These are phyloP conservation scores for Lonicera japonica DNA, from an alignment of 129 eudicot species.

Conservation along the genomic window DNA sequence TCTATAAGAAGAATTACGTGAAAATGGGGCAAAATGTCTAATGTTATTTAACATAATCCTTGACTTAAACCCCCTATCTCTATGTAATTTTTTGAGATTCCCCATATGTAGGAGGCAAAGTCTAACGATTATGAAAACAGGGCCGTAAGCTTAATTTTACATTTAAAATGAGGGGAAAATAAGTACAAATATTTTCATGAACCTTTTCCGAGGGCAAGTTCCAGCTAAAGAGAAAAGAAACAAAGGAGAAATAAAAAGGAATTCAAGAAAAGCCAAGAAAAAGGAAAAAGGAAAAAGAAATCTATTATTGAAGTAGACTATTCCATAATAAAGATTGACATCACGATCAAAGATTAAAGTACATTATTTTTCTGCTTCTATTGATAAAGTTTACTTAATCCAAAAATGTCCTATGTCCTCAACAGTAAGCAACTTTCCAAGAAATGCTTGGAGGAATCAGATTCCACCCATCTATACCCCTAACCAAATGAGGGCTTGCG, in stretches of 20 bases:
- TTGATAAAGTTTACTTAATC: background rate
- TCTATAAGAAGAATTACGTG: too few species aligned
- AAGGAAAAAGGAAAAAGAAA: background rate
- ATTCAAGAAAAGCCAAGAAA: background rate
- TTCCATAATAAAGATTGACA: slow-evolving; percentile 5
- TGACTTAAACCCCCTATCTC: too few species aligned
- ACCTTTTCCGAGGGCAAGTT: background rate
- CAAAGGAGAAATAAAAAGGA: background rate
- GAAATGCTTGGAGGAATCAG: background rate
- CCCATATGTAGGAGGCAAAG: too few species aligned
- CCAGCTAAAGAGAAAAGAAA: background rate
- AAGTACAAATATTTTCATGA: too few species aligned
- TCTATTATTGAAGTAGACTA: slow-evolving; percentile 1
- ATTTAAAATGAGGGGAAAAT: too few species aligned
- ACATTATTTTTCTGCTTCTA: background rate
- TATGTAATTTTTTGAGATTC: too few species aligned
- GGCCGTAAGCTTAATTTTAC: too few species aligned
- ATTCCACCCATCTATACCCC: too few species aligned
- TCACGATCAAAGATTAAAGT: background rate
- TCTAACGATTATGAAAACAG: too few species aligned
- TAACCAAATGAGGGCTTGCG: too few species aligned
- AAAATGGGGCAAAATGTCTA: too few species aligned
- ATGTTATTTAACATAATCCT: too few species aligned
- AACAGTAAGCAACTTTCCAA: background rate
- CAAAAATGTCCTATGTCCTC: background rate